Percentiles rank a stretch among this genome's conserved stretches.
These are phyloP conservation scores for Cercis canadensis DNA, from an alignment of 306 rosid genomes.

Conservation along the genomic window DNA sequence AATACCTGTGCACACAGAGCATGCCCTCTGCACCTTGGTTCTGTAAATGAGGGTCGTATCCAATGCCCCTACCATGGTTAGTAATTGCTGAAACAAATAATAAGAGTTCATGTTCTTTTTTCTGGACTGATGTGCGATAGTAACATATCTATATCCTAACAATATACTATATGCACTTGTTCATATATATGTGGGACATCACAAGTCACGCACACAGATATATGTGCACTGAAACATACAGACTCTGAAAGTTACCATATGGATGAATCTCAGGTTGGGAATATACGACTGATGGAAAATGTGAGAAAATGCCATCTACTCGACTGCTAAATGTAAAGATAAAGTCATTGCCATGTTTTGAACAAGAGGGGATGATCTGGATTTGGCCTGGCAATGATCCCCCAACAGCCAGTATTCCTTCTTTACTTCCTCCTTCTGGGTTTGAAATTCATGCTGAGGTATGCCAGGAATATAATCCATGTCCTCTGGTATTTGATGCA, in stretches of 20 bases:
- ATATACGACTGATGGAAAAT: conserved; percentile 89
- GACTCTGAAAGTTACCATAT: conserved; percentile 30
- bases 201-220: conserved; percentile 6
- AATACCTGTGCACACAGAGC: conserved; percentile 99
- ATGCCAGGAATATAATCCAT: conserved; percentile 25
- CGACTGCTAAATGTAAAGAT: conserved; percentile 66
- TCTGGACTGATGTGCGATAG: neutral
- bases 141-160: neutral
- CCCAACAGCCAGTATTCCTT: conserved; percentile 73
- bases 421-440: conserved; percentile 88
- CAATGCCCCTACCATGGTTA: conserved; percentile 95
- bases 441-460: conserved; percentile 94
- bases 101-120: neutral
- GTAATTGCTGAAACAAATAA: conserved; percentile 36
- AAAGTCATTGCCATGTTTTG: conserved; percentile 88
- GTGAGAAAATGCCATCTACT: conserved; percentile 99
- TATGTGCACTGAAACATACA: neutral
- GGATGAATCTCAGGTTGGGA: conserved; percentile 85
- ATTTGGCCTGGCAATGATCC: conserved; percentile 98
- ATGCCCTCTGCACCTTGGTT: conserved; percentile 94
- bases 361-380: conserved; percentile 97
- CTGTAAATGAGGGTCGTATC: conserved; percentile 90
- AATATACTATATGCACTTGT: neutral
- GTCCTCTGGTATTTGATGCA: conserved; percentile 17
- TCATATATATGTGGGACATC: conserved; percentile 1